phyloP scores from a whole-genome alignment of 2,329 filamentous ascomycete species.

The Alternaria brassicicola region DNA sequence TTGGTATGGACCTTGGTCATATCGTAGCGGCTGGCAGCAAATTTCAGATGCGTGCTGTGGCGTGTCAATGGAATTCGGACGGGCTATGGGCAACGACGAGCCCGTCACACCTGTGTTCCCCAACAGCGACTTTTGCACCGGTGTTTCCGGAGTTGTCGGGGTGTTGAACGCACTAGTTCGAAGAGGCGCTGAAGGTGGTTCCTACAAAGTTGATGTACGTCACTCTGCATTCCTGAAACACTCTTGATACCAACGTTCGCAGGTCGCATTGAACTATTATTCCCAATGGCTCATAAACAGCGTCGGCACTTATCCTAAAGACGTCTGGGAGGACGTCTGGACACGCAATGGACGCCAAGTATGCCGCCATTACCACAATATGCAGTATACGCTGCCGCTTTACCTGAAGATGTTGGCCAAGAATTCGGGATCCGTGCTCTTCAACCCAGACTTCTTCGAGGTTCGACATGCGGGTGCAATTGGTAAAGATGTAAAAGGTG shows the following conservation, averaged over 20 bases:
- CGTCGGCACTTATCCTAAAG: constrained; percentile 44
- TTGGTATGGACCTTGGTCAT: constrained; percentile 56
- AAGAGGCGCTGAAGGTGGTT: constrained; percentile 50
- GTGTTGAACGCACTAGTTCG: constrained; percentile 53
- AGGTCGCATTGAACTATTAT: constrained; percentile 48
- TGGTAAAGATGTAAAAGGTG: constrained; percentile 46
- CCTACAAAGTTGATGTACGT: constrained; percentile 52
- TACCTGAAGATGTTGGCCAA: constrained; percentile 51
- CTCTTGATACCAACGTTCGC: background rate
- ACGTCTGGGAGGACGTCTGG: constrained; percentile 59
- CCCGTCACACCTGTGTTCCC: constrained; percentile 54
- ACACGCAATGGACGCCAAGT: constrained; percentile 53
- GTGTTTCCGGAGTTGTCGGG: constrained; percentile 50
- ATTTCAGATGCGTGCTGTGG: constrained; percentile 57
- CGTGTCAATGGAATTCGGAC: constrained; percentile 55
- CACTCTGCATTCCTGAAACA: background rate
- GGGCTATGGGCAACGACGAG: constrained; percentile 55
- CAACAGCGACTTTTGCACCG: constrained; percentile 56
- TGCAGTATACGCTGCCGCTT: constrained; percentile 51
- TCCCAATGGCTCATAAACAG: constrained; percentile 46
- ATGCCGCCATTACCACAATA: constrained; percentile 60
- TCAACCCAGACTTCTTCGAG: constrained; percentile 59
- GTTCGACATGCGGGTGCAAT: constrained; percentile 47
- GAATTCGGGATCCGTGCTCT: constrained; percentile 49
- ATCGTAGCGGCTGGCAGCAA: constrained; percentile 60